A percentile compares a stretch with the other conserved stretches of the same genome.
These are phyloP conservation scores for Aphanomyces invadans DNA, from an alignment of 352 stramenopile species.

Conservation along the genomic window DNA sequence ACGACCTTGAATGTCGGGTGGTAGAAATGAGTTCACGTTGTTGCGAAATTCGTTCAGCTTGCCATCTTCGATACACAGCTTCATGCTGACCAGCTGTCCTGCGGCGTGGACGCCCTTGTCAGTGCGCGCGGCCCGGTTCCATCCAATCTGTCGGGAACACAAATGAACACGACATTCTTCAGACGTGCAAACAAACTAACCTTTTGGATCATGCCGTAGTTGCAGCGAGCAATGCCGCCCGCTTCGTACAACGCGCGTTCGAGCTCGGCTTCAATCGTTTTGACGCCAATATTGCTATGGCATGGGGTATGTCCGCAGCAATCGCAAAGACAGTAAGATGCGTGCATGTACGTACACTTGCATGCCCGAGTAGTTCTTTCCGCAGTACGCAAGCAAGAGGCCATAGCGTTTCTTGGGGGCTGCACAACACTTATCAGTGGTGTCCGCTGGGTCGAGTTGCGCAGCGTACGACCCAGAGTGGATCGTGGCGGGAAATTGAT, in stretches of 20 bases:
- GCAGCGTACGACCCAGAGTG: constrained; percentile 75
- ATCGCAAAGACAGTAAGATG: background rate
- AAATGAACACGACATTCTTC: background rate
- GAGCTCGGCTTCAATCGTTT: constrained; percentile 87
- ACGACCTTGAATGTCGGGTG: constrained; percentile 62
- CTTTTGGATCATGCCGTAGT: constrained; percentile 88
- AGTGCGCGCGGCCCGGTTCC: constrained; percentile 80
- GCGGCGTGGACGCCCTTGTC: constrained; percentile 89
- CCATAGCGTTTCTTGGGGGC: constrained; percentile 59
- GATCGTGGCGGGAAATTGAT: constrained; percentile 47
- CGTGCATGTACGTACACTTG: constrained; percentile 50
- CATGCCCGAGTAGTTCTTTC: constrained; percentile 85
- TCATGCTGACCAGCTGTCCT: constrained; percentile 75
- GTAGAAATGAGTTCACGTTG: constrained; percentile 65
- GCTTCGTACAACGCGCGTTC: constrained; percentile 82
- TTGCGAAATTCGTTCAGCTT: constrained; percentile 46
- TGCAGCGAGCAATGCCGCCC: constrained; percentile 76
- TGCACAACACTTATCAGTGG: constrained; percentile 10
- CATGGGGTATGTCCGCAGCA: background rate
- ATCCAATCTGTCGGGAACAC: constrained; percentile 49
- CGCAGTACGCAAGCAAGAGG: constrained; percentile 82
- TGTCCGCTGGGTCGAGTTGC: constrained; percentile 27
- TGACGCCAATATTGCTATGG: constrained; percentile 72
- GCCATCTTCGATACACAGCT: constrained; percentile 77
- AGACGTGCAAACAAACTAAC: constrained; percentile 18